Base-by-base conservation (phyloP, 164 flowering plant species). In the Vitis cinerea region DNA sequence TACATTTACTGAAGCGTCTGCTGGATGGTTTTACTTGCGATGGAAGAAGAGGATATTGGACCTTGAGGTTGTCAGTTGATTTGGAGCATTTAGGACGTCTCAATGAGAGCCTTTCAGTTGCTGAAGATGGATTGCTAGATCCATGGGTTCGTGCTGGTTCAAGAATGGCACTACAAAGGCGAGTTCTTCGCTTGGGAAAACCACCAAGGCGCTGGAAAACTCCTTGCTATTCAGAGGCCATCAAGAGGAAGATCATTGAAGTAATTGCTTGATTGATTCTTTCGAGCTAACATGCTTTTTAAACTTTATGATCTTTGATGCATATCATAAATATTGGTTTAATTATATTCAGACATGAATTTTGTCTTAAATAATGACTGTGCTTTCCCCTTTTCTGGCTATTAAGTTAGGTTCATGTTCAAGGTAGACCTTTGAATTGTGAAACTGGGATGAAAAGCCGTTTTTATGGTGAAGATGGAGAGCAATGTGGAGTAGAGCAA, bases 121-220 rank as follows among this genome's bases (percentile, higher is more conserved):
- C 98, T 65, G 99, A 94, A 77, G 76, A 81, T 75, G 97, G 91
- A 16, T 65, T 92, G 54, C 73, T 77, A 63, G 99, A 94, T 88
- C 83, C 91, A 64, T 92, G 90, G 90, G 88, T 92, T 51, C 92
- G 99, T 81, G 91, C 98, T 81, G 99, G 97, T 76, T 87, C 94
- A 63, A 89, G 81, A 81, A 67, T 92, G 75, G 93, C 98, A 59
- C 70, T 94, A 69, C 98, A 94, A 81, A 90, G 92, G 79, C 83
- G 98, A 57, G 82, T 92, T 62, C 78, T 91, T 72, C 90, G 98
- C 30, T 76, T 94, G 77, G 97, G 90, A 52, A 94, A 87, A 77
- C 99, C 99, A 77, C 99, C 99, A 70, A 86, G 97, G 75, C 97
- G 97, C 69, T 94, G 98, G 99, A 94, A 90, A 83, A 74, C 61